These are phyloP conservation scores for Coccomyxa subellipsoidea DNA, from an alignment of 163 green algal species.

Conservation along the genomic window DNA sequence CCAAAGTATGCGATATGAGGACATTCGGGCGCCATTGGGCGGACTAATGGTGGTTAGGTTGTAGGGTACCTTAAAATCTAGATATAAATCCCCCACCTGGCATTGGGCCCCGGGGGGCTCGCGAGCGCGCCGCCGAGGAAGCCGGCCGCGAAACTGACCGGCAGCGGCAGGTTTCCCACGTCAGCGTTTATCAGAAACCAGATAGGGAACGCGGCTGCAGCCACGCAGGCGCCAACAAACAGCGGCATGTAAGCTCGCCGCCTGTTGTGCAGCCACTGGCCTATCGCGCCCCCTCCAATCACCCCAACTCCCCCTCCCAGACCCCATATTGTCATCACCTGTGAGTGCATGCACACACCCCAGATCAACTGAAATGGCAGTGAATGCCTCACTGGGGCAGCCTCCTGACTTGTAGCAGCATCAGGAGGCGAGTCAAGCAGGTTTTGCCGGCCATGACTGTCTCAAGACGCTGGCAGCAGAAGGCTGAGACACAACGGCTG, in stretches of 20 bases:
- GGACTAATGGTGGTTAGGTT: no score
- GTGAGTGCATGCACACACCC: no score
- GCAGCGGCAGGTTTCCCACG: constrained; percentile 14
- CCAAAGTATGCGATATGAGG: no score
- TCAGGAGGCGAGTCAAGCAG: no score
- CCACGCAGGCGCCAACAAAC: constrained; percentile 53
- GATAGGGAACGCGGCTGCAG: constrained; percentile 56
- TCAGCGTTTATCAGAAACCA: constrained; percentile 65
- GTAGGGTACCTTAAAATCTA: no score
- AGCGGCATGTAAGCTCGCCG: constrained; percentile 48
- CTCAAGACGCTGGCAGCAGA: no score
- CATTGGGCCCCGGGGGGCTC: constrained; percentile 21
- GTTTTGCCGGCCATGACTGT: no score
- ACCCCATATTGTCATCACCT: constrained; percentile 63
- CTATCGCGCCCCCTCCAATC: constrained; percentile 59
- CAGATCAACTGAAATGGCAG: no score
- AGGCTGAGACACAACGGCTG: no score
- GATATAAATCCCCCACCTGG: background rate
- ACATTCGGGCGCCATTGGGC: no score
- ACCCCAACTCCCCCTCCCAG: constrained; percentile 67
- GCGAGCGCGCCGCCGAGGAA: constrained; percentile 17
- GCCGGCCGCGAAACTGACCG: background rate
- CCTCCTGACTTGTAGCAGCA: no score
- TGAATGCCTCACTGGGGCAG: no score
- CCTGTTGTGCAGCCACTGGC: constrained; percentile 80